Base-by-base conservation (phyloP, 805 yeast species). In the Cyberlindnera amylophila region DNA sequence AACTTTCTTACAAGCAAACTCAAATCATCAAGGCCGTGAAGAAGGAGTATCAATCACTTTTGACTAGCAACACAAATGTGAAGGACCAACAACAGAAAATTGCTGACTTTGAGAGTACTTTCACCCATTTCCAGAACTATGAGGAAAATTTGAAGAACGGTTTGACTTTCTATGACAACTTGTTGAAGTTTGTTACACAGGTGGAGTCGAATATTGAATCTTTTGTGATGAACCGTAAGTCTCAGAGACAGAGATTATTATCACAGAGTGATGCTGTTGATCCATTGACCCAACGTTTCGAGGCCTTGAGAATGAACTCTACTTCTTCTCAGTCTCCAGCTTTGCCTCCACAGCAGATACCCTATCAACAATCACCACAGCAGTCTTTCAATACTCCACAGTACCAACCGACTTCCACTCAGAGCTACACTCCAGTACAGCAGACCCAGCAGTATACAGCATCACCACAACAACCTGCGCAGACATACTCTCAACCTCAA, bases 1-100 rank as follows among this genome's bases (percentile, higher is more conserved):
- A 79, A 1, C 75, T 90, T 10, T 71, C 83, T n/a, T 73, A 71
- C 31, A 78, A 79, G 39, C 96, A 90, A 60, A 70, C 72, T 18
- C 62, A 64, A 3, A 59, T 80, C 7, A 63, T 77, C 40, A 72
- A 75, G 57, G 63, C 70, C 49, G 51, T 67, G 41, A 63, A 78
- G 69, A 50, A 65, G 39, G 57, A 65, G 34, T 48, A 82, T 62
- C 83, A 74, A 54, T 61, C 67, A 42, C 66, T 70, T 26, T 67
- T 64, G 44, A 69, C 62, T 56, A 68, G 67, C 54, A 74, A 52
- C 31, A 21, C 75, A 50, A 59, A 67, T 44, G 44, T 76, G 58
- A 52, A 74, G 61, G 58, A 68, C 53, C 55, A 66, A 55, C 64
- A 72, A 11, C 57, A 53, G 27, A 62, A 67, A 51, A 71, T 71